Percentiles rank a stretch among this genome's conserved stretches.
Evolutionary conservation across 805 yeast species (phyloP).

Genomic region (Candida railenensis): DNA sequence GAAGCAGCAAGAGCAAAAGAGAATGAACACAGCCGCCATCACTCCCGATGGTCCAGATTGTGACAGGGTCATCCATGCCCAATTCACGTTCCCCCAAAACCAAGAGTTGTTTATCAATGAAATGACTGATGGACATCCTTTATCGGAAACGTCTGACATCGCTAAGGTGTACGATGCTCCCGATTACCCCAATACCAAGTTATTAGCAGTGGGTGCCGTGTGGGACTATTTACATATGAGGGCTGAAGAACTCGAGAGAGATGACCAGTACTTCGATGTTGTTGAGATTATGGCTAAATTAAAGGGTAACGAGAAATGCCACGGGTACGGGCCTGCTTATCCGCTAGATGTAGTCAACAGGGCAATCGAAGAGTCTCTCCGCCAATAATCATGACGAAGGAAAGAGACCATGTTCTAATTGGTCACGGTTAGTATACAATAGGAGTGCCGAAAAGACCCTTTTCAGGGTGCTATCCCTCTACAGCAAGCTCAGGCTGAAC

Average conservation of each 20-base stretch:
- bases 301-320: slow-evolving; percentile 71
- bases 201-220: slow-evolving; percentile 72
- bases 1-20: background rate
- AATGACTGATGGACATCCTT: slow-evolving; percentile 27
- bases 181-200: slow-evolving; percentile 41
- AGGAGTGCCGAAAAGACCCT: background rate
- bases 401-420: background rate
- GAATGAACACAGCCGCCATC: background rate
- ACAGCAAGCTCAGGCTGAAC: background rate
- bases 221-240: slow-evolving; percentile 72
- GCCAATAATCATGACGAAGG: background rate
- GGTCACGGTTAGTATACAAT: no score
- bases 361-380: slow-evolving; percentile 19
- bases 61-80: slow-evolving; percentile 6
- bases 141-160: slow-evolving; percentile 15
- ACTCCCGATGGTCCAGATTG: slow-evolving; percentile 4
- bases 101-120: slow-evolving; percentile 33
- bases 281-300: slow-evolving; percentile 56
- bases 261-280: slow-evolving; percentile 52
- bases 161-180: slow-evolving; percentile 36
- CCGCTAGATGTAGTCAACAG: slow-evolving; percentile 44
- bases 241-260: slow-evolving; percentile 44
- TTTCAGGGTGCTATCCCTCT: background rate
- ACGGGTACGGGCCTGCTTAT: slow-evolving; percentile 77
- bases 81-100: slow-evolving; percentile 31